Percentiles rank a stretch among this genome's conserved stretches.
phyloP scores from a whole-genome alignment of 2,329 filamentous ascomycete species.

The Pestalotiopsis sp. region DNA sequence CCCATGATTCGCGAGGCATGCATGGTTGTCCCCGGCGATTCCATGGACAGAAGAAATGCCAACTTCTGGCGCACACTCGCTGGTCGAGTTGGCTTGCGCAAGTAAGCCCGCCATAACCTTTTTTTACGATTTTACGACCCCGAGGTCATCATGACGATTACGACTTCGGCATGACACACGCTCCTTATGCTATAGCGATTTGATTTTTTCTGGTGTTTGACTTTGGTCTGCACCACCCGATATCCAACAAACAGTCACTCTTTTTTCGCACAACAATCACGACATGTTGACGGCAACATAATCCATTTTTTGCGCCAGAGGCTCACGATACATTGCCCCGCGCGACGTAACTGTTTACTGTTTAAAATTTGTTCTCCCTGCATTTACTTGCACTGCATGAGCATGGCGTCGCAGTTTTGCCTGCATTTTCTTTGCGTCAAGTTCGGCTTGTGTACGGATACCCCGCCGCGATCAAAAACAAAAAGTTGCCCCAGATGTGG shows the following conservation, averaged over 20 bases:
- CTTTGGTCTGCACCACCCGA: not conserved
- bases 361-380: constrained; percentile 11
- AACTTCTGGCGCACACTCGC: constrained; percentile 36
- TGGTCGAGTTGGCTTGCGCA: constrained; percentile 32
- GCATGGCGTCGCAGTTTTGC: not conserved
- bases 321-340: constrained; percentile 1
- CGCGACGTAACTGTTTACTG: constrained; percentile 9
- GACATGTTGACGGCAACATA: not conserved
- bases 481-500: not conserved
- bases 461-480: constrained; percentile 1
- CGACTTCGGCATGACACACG: constrained; percentile 3
- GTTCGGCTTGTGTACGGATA: not conserved
- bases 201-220: constrained; percentile 1
- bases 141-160: constrained; percentile 5
- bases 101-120: constrained; percentile 16
- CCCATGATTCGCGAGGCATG: constrained; percentile 74
- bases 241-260: constrained; percentile 14
- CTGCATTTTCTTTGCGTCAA: constrained; percentile 7
- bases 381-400: constrained; percentile 6
- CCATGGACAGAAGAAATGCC: constrained; percentile 27
- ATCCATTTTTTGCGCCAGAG: not conserved
- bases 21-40: constrained; percentile 44
- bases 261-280: not conserved
- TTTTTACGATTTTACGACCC: not conserved
- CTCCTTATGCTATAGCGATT: constrained; percentile 12